A percentile compares a stretch with the other conserved stretches of the same genome.
phyloP scores from a whole-genome alignment of 2,329 filamentous ascomycete genomes.

The Coniochaeta sp. region DNA sequence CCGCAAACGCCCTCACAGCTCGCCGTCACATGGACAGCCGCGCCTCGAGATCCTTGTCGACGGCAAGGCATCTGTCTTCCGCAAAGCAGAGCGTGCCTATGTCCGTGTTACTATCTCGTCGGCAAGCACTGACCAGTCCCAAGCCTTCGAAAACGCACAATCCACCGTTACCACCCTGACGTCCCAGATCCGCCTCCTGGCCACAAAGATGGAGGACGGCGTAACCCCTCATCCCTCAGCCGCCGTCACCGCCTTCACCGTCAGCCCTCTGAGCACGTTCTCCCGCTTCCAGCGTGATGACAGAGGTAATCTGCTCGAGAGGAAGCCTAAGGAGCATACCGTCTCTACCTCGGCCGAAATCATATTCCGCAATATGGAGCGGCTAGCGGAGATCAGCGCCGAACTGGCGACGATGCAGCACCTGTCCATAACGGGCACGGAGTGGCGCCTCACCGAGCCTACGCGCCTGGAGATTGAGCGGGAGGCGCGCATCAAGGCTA shows the following conservation, averaged over 20 bases:
- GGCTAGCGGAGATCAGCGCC: slow-evolving; percentile 8
- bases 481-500: slow-evolving; percentile 13
- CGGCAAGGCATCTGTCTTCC: slow-evolving; percentile 11
- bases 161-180: slow-evolving; percentile 7
- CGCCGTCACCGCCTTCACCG: slow-evolving; percentile 14
- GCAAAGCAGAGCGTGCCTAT: slow-evolving; percentile 13
- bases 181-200: slow-evolving; percentile 8
- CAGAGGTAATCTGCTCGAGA: background rate
- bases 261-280: slow-evolving; percentile 8
- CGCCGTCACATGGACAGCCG: slow-evolving; percentile 4
- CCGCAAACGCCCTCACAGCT: background rate
- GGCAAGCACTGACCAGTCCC: slow-evolving; percentile 3
- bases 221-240: slow-evolving; percentile 11
- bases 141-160: slow-evolving; percentile 8
- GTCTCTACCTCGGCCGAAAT: slow-evolving; percentile 9
- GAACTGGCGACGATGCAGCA: slow-evolving; percentile 12
- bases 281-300: background rate
- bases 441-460: slow-evolving; percentile 12
- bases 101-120: slow-evolving; percentile 8
- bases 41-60: slow-evolving; percentile 13
- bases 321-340: slow-evolving; percentile 6
- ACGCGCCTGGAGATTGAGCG: slow-evolving; percentile 10
- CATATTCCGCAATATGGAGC: slow-evolving; percentile 11
- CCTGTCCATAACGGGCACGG: slow-evolving; percentile 10
- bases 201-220: slow-evolving; percentile 11